phyloP scores from a whole-genome alignment of 2,329 filamentous ascomycete genomes.

The Fusarium pseudoanthophilum region DNA sequence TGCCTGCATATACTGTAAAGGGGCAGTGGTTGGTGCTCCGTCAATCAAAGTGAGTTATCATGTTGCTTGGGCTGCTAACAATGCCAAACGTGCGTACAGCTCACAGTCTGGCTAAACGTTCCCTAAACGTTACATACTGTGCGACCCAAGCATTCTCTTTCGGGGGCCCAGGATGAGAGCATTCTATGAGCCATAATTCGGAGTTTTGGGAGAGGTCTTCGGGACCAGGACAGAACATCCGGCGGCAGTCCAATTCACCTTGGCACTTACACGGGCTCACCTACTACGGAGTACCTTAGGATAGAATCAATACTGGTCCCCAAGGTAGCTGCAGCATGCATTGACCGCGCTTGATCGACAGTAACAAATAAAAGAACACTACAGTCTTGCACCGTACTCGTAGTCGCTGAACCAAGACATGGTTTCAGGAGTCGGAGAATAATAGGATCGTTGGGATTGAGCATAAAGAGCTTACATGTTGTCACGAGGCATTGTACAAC shows the following conservation, averaged over 20 bases:
- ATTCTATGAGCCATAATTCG: not conserved
- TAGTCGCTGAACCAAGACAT: conserved; percentile 23
- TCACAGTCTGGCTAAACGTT: not conserved
- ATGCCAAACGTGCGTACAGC: not conserved
- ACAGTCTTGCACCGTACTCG: not conserved
- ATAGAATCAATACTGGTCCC: not conserved
- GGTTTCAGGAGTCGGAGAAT: conserved; percentile 32
- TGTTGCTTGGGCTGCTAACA: conserved; percentile 5
- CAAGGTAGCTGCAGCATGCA: not conserved
- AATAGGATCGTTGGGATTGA: conserved; percentile 17
- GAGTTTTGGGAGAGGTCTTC: not conserved
- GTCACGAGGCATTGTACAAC: conserved; percentile 12
- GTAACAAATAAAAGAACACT: conserved; percentile 5
- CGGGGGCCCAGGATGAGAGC: not conserved
- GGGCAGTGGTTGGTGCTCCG: conserved; percentile 1
- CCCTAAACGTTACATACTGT: not conserved
- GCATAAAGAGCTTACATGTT: conserved; percentile 30
- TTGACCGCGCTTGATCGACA: not conserved
- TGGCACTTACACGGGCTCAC: not conserved
- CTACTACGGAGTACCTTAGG: not conserved
- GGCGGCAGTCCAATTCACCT: not conserved
- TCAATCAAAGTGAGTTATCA: conserved; percentile 6
- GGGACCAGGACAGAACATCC: not conserved
- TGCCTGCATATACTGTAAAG: conserved; percentile 11
- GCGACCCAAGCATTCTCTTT: not conserved